A percentile compares a stretch with the other conserved stretches of the same genome.
phyloP scores from a whole-genome alignment of 768 basidiomycete genomes.

The Leucocoprinus sp. region DNA sequence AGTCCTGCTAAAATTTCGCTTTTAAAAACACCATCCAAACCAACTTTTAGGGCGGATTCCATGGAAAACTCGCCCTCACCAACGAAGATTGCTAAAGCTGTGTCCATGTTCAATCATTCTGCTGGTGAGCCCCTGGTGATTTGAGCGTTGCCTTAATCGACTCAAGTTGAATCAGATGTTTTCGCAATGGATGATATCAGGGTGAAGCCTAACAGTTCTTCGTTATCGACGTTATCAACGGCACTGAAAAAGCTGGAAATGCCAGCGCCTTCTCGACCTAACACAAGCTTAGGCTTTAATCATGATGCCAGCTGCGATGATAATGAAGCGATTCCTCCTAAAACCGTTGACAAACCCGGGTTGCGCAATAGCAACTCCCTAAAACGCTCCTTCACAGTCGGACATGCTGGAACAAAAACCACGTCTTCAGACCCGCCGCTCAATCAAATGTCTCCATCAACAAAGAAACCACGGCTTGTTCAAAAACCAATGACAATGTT shows the following conservation, averaged over 20 bases:
- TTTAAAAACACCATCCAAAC: slow-evolving; percentile 20
- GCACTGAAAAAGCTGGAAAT: slow-evolving; percentile 66
- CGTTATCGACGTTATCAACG: slow-evolving; percentile 56
- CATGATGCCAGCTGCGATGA: slow-evolving; percentile 23
- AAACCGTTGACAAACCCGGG: slow-evolving; percentile 12
- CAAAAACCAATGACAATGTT: slow-evolving; percentile 24
- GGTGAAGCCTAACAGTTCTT: slow-evolving; percentile 26
- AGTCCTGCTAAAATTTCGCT: slow-evolving; percentile 18
- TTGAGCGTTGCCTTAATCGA: neutral
- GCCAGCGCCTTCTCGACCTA: slow-evolving; percentile 59
- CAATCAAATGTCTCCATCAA: slow-evolving; percentile 9
- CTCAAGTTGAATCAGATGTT: slow-evolving; percentile 10
- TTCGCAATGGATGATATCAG: slow-evolving; percentile 15
- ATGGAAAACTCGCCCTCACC: slow-evolving; percentile 15
- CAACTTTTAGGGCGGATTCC: slow-evolving; percentile 12
- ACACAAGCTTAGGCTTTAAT: slow-evolving; percentile 64
- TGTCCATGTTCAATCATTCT: slow-evolving; percentile 12
- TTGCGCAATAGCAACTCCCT: slow-evolving; percentile 13
- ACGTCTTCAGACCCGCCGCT: neutral
- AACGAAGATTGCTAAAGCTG: slow-evolving; percentile 13
- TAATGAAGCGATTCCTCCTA: slow-evolving; percentile 14
- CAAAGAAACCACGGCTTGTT: slow-evolving; percentile 15
- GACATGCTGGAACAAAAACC: slow-evolving; percentile 13
- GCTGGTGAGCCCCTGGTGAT: slow-evolving; percentile 8
- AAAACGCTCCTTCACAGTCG: slow-evolving; percentile 19